Evolutionary conservation across 805 yeast species (phyloP).

Genomic region (Torulaspora microellipsoides): DNA sequence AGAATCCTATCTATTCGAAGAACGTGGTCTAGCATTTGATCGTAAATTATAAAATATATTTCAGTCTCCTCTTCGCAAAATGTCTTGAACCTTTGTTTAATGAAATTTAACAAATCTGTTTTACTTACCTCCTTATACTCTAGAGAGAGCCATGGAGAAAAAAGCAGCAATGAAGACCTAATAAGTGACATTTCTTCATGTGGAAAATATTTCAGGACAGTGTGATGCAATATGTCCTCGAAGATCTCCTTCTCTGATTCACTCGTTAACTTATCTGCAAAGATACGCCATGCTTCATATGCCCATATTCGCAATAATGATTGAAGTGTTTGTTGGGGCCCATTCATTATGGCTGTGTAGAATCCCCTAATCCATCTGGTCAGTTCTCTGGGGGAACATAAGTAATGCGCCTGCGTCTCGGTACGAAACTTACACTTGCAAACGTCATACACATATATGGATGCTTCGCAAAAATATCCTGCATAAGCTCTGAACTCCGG

Average conservation of each 20-base stretch:
- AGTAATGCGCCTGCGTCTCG: conserved; percentile 50
- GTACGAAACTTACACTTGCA: conserved; percentile 42
- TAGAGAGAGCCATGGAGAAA: conserved; percentile 69
- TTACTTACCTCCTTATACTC: conserved; percentile 54
- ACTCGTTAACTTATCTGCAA: conserved; percentile 62
- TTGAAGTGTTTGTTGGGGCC: conserved; percentile 36
- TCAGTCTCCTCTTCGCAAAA: conserved; percentile 79
- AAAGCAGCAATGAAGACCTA: conserved; percentile 52
- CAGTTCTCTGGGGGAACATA: conserved; percentile 85
- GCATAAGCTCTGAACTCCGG: conserved; percentile 59
- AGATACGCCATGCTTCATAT: conserved; percentile 75
- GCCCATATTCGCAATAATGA: conserved; percentile 64
- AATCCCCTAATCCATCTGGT: conserved; percentile 86
- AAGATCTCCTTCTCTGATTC: conserved; percentile 49
- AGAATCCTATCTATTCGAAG: conserved; percentile 77
- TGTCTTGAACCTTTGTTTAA: conserved; percentile 57
- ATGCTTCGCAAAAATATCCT: conserved; percentile 51
- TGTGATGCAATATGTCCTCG: conserved; percentile 32
- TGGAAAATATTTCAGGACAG: conserved; percentile 43
- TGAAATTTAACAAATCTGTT: conserved; percentile 47
- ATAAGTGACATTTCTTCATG: conserved; percentile 36
- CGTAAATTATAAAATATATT: conserved; percentile 55
- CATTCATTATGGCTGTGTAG: conserved; percentile 43
- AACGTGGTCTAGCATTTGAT: conserved; percentile 68
- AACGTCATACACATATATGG: conserved; percentile 55